Evolutionary conservation across 805 yeast genomes (phyloP).

Genomic region (Metschnikowia henanensis): DNA sequence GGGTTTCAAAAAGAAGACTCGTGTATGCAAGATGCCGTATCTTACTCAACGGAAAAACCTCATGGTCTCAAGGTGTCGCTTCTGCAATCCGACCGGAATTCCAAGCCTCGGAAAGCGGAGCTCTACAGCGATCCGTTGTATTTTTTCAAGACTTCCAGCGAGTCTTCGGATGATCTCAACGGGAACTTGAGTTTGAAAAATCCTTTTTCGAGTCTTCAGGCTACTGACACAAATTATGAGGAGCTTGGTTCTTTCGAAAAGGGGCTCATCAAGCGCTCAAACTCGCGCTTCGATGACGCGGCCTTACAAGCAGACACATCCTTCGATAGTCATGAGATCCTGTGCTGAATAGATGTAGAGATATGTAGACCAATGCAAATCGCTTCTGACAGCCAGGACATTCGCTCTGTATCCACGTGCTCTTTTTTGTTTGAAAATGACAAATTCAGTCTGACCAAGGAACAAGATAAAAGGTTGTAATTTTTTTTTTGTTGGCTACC

Average conservation of each 20-base stretch:
- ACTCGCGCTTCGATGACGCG: conserved; percentile 10
- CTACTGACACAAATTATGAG: conserved; percentile 5
- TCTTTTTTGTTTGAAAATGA: no score
- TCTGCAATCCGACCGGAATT: conserved; percentile 12
- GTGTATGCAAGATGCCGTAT: conserved; percentile 1
- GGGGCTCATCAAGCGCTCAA: conserved; percentile 6
- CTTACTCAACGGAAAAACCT: conserved; percentile 1
- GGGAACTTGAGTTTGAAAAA: conserved; percentile 4
- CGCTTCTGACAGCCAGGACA: no score
- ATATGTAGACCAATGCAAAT: no score
- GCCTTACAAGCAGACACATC: conserved; percentile 14
- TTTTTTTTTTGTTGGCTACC: not conserved
- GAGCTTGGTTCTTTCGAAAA: conserved; percentile 4
- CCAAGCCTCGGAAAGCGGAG: conserved; percentile 11
- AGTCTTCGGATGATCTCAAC: conserved; percentile 10
- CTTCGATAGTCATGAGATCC: conserved; percentile 16
- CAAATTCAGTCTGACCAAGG: not conserved
- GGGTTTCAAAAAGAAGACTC: conserved; percentile 1
- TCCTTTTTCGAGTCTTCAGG: conserved; percentile 9
- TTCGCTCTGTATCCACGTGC: no score
- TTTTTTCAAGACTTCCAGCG: conserved; percentile 12
- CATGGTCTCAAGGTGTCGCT: conserved; percentile 8
- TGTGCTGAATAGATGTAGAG: conserved; percentile 3
- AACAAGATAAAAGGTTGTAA: not conserved
- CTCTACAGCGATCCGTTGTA: conserved; percentile 13